These are phyloP conservation scores for Scheffersomyces titani DNA, from an alignment of 1,139 yeast genomes.

Conservation along the genomic window DNA sequence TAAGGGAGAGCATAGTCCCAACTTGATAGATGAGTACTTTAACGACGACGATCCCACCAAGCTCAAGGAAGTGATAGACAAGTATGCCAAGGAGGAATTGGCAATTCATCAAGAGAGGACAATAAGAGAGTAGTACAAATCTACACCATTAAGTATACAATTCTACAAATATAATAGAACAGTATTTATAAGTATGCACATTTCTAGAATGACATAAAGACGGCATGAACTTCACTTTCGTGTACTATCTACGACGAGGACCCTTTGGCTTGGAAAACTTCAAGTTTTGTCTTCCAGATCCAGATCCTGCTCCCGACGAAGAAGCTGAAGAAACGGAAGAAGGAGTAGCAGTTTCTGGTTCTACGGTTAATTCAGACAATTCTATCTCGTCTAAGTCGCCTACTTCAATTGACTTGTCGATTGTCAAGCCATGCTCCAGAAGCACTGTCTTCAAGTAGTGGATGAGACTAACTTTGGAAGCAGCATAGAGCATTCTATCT, in stretches of 20 bases:
- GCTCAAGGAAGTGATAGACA: conserved; percentile 24
- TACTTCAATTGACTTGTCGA: conserved; percentile 55
- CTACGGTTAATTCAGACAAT: conserved; percentile 27
- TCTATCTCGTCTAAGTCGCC: conserved; percentile 73
- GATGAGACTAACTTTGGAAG: conserved; percentile 71
- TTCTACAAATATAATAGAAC: neutral
- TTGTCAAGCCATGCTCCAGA: conserved; percentile 17
- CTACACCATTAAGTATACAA: no score
- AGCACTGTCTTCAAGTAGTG: conserved; percentile 44
- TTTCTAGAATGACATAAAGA: neutral
- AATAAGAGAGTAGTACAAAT: neutral
- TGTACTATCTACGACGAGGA: conserved; percentile 46
- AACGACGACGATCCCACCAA: conserved; percentile 14
- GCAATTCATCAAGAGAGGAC: neutral
- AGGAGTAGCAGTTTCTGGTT: conserved; percentile 6
- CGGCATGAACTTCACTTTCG: neutral
- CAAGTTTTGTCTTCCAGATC: conserved; percentile 19
- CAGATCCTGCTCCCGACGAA: conserved; percentile 9
- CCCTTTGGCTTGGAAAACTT: conserved; percentile 58
- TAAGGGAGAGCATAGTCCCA: conserved; percentile 9
- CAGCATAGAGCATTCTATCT: conserved; percentile 91
- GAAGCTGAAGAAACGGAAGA: neutral
- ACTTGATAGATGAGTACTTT: conserved; percentile 18
- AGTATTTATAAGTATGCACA: neutral
- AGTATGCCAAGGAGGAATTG: conserved; percentile 22